These are phyloP conservation scores for Blastobotrys muscicola DNA, from an alignment of 805 yeast genomes.

Conservation along the genomic window DNA sequence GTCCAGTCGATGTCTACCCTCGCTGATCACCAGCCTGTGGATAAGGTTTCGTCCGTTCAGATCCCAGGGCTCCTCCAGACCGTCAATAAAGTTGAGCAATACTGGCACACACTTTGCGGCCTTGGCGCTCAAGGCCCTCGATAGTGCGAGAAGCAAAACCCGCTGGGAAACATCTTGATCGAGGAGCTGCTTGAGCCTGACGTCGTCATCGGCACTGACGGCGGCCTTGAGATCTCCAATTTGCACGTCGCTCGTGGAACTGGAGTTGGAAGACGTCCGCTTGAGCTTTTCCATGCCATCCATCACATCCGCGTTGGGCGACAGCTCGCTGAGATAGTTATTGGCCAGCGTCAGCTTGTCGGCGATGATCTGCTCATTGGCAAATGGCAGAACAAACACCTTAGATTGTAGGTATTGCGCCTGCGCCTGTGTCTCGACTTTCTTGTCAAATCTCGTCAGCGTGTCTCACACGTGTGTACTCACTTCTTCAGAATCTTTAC, in stretches of 20 bases:
- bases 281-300: constrained; percentile 4
- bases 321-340: constrained; percentile 18
- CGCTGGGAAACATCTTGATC: constrained; percentile 39
- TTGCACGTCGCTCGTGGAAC: neutral
- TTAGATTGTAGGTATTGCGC: constrained; percentile 52
- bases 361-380: constrained; percentile 55
- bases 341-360: constrained; percentile 36
- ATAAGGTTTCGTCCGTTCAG: constrained; percentile 75
- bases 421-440: constrained; percentile 52
- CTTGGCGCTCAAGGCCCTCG: constrained; percentile 51
- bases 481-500: constrained; percentile 74
- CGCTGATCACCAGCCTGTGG: constrained; percentile 71
- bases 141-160: constrained; percentile 46
- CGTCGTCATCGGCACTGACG: constrained; percentile 37
- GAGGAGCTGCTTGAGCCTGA: constrained; percentile 33
- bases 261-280: constrained; percentile 1
- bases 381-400: constrained; percentile 66
- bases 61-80: constrained; percentile 56
- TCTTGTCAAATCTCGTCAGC: constrained; percentile 56
- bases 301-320: constrained; percentile 18
- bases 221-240: constrained; percentile 13
- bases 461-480: constrained; percentile 1
- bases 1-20: constrained; percentile 42
- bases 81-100: constrained; percentile 42
- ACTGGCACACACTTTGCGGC: constrained; percentile 49